Evolutionary conservation across 331 rosid species (phyloP).

Genomic region (Saraca asoca): DNA sequence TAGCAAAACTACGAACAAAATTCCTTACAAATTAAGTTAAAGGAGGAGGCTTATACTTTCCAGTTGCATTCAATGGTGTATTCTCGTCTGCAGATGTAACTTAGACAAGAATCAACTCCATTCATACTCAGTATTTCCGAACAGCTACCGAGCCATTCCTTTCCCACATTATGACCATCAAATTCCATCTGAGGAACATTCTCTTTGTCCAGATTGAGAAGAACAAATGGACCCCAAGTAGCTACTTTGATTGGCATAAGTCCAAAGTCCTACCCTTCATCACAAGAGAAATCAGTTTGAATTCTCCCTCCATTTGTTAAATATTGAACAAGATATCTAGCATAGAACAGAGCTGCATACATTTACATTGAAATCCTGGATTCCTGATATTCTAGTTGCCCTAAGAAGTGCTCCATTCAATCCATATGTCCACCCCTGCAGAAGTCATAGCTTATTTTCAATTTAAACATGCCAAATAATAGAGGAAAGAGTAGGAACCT

Average conservation of each 20-base stretch:
- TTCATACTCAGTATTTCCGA: slow-evolving; percentile 56
- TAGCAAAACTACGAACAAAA: slow-evolving; percentile 14
- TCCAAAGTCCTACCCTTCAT: slow-evolving; percentile 77
- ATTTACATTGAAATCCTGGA: slow-evolving; percentile 62
- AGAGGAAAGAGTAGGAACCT: slow-evolving; percentile 12
- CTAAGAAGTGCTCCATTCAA: slow-evolving; percentile 73
- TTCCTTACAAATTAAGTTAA: background rate
- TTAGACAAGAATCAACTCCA: slow-evolving; percentile 69
- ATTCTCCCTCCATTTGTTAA: slow-evolving; percentile 20
- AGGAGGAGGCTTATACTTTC: slow-evolving; percentile 59
- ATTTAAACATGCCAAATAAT: slow-evolving; percentile 15
- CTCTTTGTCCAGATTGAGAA: slow-evolving; percentile 64
- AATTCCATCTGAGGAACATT: slow-evolving; percentile 37
- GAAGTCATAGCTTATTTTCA: slow-evolving; percentile 23
- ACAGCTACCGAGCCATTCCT: slow-evolving; percentile 87
- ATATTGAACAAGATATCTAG: slow-evolving; percentile 26
- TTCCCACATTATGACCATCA: slow-evolving; percentile 44
- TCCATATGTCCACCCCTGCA: slow-evolving; percentile 94
- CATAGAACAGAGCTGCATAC: slow-evolving; percentile 50
- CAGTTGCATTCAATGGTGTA: slow-evolving; percentile 84
- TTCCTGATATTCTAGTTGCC: slow-evolving; percentile 78
- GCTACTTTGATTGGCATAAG: slow-evolving; percentile 71
- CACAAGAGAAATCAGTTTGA: slow-evolving; percentile 46
- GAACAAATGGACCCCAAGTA: slow-evolving; percentile 84
- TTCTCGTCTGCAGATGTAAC: slow-evolving; percentile 71